Evolutionary conservation across 1,284 basidiomycete genomes (phyloP).

Genomic region (Hortiboletus rubellus): DNA sequence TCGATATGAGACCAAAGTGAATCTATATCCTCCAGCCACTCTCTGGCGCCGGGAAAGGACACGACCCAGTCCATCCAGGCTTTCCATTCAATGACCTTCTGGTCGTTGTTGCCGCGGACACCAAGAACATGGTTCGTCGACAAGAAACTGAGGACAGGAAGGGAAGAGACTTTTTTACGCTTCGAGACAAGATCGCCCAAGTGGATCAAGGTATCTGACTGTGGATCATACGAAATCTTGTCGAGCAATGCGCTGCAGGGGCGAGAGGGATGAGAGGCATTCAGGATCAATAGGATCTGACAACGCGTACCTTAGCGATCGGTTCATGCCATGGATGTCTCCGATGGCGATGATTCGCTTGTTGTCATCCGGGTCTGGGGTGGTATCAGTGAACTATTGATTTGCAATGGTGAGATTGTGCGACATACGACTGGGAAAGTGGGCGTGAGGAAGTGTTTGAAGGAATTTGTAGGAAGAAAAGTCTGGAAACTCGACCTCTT

Average conservation of each 20-base stretch:
- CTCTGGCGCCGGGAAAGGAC: constrained; percentile 44
- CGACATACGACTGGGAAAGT: constrained; percentile 55
- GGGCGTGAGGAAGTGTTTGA: constrained; percentile 42
- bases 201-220: constrained; percentile 71
- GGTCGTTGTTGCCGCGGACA: constrained; percentile 91
- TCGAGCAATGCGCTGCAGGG: constrained; percentile 57
- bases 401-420: neutral
- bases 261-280: neutral
- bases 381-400: neutral
- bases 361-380: constrained; percentile 46
- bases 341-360: constrained; percentile 72
- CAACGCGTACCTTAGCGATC: constrained; percentile 59
- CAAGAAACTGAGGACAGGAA: constrained; percentile 67
- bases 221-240: constrained; percentile 57
- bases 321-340: constrained; percentile 82
- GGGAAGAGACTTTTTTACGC: constrained; percentile 49
- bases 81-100: constrained; percentile 83
- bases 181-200: constrained; percentile 82
- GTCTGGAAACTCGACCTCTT: constrained; percentile 48
- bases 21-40: constrained; percentile 53
- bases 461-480: constrained; percentile 51
- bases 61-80: constrained; percentile 75
- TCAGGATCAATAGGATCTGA: neutral
- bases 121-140: constrained; percentile 60
- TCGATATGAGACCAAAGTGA: constrained; percentile 40